Conservation (phyloP, 2,329 filamentous ascomycete species). For the Spiromastix sp. region DNA sequence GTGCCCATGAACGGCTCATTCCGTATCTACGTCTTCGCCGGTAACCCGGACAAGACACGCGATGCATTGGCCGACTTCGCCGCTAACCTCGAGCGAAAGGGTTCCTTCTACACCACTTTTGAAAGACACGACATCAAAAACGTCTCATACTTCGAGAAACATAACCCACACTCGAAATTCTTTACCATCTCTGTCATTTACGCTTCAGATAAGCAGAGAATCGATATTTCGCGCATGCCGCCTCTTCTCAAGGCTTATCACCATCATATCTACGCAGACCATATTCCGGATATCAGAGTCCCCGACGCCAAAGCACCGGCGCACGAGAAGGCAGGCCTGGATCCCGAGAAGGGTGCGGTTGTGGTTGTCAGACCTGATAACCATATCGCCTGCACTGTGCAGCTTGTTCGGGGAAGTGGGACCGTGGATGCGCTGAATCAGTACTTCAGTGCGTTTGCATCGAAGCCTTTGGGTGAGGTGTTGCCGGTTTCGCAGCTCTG, state of each 20-base stretch:
- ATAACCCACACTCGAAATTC: constrained; percentile 77
- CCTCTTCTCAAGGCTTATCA: constrained; percentile 61
- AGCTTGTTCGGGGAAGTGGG: constrained; percentile 62
- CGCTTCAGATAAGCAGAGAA: constrained; percentile 52
- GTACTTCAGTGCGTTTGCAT: constrained; percentile 67
- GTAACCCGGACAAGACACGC: constrained; percentile 49
- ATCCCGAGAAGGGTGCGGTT: constrained; percentile 62
- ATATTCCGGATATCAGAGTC: constrained; percentile 61
- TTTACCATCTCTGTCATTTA: constrained; percentile 72
- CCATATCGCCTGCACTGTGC: constrained; percentile 68
- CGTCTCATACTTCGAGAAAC: constrained; percentile 65
- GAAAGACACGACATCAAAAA: constrained; percentile 48
- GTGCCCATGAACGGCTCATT: constrained; percentile 82
- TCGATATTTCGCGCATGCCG: constrained; percentile 68
- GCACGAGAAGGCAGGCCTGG: constrained; percentile 78
- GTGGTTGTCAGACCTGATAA: constrained; percentile 80
- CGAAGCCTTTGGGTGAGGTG: constrained; percentile 41
- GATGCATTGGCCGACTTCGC: constrained; percentile 62
- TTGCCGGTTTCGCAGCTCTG: constrained; percentile 13
- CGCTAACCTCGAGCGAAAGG: constrained; percentile 50
- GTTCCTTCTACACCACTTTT: constrained; percentile 63
- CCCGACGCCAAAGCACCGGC: constrained; percentile 62
- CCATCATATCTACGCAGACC: constrained; percentile 78
- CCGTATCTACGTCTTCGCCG: constrained; percentile 78
- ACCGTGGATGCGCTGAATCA: constrained; percentile 73